Base-by-base conservation (phyloP, 164 flowering plant species). In the Tinospora cordifolia region DNA sequence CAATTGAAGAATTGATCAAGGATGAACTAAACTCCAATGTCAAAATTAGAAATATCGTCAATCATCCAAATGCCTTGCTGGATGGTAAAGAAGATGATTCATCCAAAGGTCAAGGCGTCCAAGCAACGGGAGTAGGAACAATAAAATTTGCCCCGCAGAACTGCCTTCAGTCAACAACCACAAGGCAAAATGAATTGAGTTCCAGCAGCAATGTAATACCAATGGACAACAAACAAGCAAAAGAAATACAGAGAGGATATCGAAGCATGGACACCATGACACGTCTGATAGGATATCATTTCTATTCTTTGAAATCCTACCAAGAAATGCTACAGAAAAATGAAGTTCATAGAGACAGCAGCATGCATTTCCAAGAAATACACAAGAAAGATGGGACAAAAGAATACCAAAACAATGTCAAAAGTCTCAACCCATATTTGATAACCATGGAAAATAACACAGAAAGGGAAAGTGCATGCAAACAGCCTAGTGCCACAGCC, bases 341-440 rank as follows among this genome's bases (percentile, higher is more conserved):
- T 71, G 76, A 65, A 46, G 49, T 3, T 5, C 21, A 65, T 11
- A 38, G 60, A 11, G 36, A 63, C 62, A 70, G 44, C 14, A 65
- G 64, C 13, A 39, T 34, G 46, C 27, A 70, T 70, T 78, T 83
- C 71, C 83, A 86, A 15, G 76, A 67, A 17, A 80, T 84, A 25
- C 63, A 64, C 75, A 87, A 84, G 80, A 85, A 76, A 72, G 84
- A 79, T 79, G 86, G 90, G 76, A 83, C 82, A 15, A 89, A 82
- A 44, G 84, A 80, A 62, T 76, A 46, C 26, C 74, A 78, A 30
- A 36, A 11, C 69, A 40, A 81, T 26, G 49, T 62, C 66, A 54
- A 68, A 51, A 69, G 83, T 10, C 72, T 74, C 71, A 54, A 69
- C 59, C 72, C 76, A 6, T 62, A 67, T 15, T 47, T 73, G 13